phyloP scores from a whole-genome alignment of 345 rosid genomes.

The Microthlaspi erraticum region DNA sequence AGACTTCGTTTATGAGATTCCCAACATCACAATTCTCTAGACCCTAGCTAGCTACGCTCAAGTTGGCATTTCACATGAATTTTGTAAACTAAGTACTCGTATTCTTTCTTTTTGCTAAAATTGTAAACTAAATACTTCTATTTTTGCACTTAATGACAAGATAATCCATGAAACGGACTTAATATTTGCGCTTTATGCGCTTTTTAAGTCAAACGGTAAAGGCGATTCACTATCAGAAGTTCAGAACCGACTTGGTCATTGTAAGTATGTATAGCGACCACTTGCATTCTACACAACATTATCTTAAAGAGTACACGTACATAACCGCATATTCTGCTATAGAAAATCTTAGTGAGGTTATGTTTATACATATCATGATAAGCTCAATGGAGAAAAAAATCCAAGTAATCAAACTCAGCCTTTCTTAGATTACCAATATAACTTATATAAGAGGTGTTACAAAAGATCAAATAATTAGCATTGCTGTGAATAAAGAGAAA shows the following conservation, averaged over 20 bases:
- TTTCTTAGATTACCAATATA: not conserved
- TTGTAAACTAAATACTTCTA: no score
- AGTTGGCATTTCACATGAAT: slow-evolving; percentile 1
- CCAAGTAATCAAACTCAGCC: not conserved
- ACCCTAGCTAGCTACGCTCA: not conserved
- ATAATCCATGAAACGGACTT: not conserved
- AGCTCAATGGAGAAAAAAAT: not conserved
- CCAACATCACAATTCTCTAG: not conserved
- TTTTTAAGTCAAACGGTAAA: slow-evolving; percentile 1
- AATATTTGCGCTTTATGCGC: no score
- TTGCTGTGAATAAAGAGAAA: not conserved
- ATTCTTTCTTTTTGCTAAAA: no score
- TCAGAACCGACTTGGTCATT: not conserved
- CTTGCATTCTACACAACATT: not conserved
- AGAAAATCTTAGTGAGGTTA: not conserved
- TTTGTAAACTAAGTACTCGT: not conserved
- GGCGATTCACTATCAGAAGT: not conserved
- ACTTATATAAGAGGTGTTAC: not conserved
- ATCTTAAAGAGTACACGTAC: not conserved
- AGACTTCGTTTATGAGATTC: not conserved
- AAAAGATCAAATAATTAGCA: not conserved
- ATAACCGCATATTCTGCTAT: not conserved
- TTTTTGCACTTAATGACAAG: slow-evolving; percentile 1
- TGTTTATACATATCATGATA: not conserved
- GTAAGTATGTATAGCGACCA: no score